These are phyloP conservation scores for Dipteronia sinensis DNA, from an alignment of 345 rosid species.

Conservation along the genomic window DNA sequence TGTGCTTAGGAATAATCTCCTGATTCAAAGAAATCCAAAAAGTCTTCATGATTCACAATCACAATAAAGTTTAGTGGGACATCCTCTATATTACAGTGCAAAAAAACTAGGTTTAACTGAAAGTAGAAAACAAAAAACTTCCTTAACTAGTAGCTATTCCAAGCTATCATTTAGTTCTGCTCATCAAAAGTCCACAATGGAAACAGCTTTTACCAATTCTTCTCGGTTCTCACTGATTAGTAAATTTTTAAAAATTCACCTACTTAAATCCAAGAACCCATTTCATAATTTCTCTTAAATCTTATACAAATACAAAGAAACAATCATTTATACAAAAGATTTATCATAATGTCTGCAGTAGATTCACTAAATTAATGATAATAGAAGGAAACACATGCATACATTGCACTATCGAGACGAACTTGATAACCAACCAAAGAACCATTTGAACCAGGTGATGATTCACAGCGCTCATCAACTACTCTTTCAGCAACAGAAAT, in stretches of 20 bases:
- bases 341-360: background rate
- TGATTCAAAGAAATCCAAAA: slow-evolving; percentile 12
- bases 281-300: background rate
- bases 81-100: background rate
- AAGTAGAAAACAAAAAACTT: background rate
- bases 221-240: background rate
- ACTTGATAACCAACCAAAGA: slow-evolving; percentile 98
- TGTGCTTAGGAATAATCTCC: background rate
- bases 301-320: slow-evolving; percentile 7
- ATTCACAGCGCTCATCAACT: slow-evolving; percentile 91
- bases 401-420: slow-evolving; percentile 95
- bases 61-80: background rate
- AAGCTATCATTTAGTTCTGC: background rate
- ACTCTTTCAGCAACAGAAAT: slow-evolving; percentile 96
- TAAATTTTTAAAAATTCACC: background rate
- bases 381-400: slow-evolving; percentile 21
- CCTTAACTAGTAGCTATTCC: background rate
- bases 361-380: slow-evolving; percentile 1
- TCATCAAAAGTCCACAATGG: background rate
- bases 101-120: background rate
- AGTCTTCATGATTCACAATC: background rate
- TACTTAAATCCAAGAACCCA: background rate
- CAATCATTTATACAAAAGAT: background rate
- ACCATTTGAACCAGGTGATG: slow-evolving; percentile 76
- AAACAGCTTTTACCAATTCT: background rate